Conservation (phyloP, 805 yeast genomes). For the Maudiozyma pseudohumilis region DNA sequence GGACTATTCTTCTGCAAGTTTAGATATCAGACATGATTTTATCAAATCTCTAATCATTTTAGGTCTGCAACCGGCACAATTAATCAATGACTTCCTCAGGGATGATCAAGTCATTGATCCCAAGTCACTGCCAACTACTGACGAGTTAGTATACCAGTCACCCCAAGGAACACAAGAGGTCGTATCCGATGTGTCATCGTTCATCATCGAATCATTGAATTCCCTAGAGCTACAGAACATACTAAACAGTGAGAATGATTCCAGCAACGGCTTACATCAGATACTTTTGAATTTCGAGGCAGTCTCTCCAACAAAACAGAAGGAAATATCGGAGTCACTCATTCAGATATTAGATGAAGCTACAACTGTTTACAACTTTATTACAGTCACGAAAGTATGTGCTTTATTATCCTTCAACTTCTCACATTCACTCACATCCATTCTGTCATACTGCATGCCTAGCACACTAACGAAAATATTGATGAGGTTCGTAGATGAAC, state of each 20-base stretch:
- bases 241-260: slow-evolving; percentile 37
- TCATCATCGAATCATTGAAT: slow-evolving; percentile 19
- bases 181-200: slow-evolving; percentile 23
- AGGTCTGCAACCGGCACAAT: slow-evolving; percentile 29
- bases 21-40: slow-evolving; percentile 43
- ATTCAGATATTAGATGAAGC: slow-evolving; percentile 29
- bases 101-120: slow-evolving; percentile 33
- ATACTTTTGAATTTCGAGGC: slow-evolving; percentile 39
- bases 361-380: slow-evolving; percentile 32
- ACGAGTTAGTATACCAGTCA: slow-evolving; percentile 26
- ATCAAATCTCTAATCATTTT: slow-evolving; percentile 36
- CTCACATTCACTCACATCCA: slow-evolving; percentile 32
- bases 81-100: slow-evolving; percentile 29
- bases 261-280: slow-evolving; percentile 44
- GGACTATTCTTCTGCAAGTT: slow-evolving; percentile 38
- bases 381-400: slow-evolving; percentile 41
- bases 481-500: slow-evolving; percentile 42
- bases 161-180: slow-evolving; percentile 28
- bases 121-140: slow-evolving; percentile 26
- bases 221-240: slow-evolving; percentile 26
- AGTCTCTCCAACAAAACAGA: slow-evolving; percentile 39
- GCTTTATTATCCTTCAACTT: slow-evolving; percentile 40
- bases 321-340: slow-evolving; percentile 34
- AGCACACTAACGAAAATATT: slow-evolving; percentile 34
- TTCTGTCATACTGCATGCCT: slow-evolving; percentile 39